phyloP scores from a whole-genome alignment of 306 rosid species.

The Cucurbita argyrosperma region DNA sequence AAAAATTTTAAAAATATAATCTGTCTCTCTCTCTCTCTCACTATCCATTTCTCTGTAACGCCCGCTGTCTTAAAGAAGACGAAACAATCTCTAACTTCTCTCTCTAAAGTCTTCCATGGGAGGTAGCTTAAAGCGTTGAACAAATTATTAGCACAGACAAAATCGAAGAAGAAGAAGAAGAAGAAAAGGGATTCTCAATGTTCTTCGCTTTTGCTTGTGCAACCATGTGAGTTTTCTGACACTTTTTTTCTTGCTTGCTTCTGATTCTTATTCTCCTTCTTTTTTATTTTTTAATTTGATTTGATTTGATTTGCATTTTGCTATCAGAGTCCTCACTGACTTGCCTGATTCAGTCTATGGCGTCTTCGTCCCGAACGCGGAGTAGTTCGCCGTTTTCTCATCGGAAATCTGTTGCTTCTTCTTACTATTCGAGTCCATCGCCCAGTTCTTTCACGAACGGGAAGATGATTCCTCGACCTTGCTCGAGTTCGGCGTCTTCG shows the following conservation, averaged over 20 bases:
- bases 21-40: slow-evolving; percentile 8
- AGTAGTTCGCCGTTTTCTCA: slow-evolving; percentile 90
- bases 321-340: slow-evolving; percentile 41
- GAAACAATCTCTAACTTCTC: slow-evolving; percentile 32
- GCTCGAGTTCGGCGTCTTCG: slow-evolving; percentile 65
- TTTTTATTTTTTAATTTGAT: neutral
- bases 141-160: neutral
- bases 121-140: slow-evolving; percentile 16
- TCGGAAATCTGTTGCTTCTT: slow-evolving; percentile 68
- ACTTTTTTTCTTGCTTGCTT: slow-evolving; percentile 24
- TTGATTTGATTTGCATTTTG: slow-evolving; percentile 5
- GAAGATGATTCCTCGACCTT: slow-evolving; percentile 65
- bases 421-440: slow-evolving; percentile 65
- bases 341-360: slow-evolving; percentile 49
- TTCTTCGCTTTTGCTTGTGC: slow-evolving; percentile 32
- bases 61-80: slow-evolving; percentile 67
- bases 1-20: slow-evolving; percentile 6
- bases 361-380: slow-evolving; percentile 81
- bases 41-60: slow-evolving; percentile 30
- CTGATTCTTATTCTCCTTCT: slow-evolving; percentile 2
- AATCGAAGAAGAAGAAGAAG: slow-evolving; percentile 3
- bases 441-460: slow-evolving; percentile 63
- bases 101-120: slow-evolving; percentile 4
- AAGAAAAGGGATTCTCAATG: slow-evolving; percentile 19
- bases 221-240: slow-evolving; percentile 85